Percentiles rank a stretch among this genome's conserved stretches.
phyloP scores from a whole-genome alignment of 192 early-diverging fungal species.

The Backusella parvicylindrica region DNA sequence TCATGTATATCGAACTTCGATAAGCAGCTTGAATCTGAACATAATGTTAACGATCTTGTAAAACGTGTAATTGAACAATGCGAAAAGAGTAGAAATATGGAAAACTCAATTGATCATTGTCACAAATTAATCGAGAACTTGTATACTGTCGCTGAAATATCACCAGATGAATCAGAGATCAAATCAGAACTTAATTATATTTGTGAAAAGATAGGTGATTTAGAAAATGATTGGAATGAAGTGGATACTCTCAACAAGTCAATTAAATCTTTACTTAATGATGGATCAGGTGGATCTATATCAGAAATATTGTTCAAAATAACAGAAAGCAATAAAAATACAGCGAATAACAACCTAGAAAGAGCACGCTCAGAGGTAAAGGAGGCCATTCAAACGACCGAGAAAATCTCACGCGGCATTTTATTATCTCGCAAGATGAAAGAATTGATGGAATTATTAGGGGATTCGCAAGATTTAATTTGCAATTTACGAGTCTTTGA shows the following conservation, averaged over 20 bases:
- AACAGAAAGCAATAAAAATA: background rate
- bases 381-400: slow-evolving; percentile 4
- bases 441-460: slow-evolving; percentile 4
- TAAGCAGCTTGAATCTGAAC: background rate
- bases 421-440: slow-evolving; percentile 15
- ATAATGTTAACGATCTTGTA: background rate
- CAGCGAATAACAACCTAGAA: background rate
- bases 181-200: background rate
- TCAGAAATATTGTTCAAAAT: background rate
- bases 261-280: background rate
- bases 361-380: slow-evolving; percentile 4
- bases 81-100: background rate
- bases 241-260: background rate
- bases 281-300: background rate
- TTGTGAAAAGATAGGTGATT: background rate
- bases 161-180: background rate
- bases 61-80: background rate
- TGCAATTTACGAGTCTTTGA: background rate
- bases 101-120: background rate
- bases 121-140: background rate
- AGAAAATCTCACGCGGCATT: background rate
- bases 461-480: slow-evolving; percentile 9
- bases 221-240: background rate
- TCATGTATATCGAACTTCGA: background rate
- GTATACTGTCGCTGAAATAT: background rate